phyloP scores from a whole-genome alignment of 2,329 filamentous ascomycete species.

The Neofusicoccum cordaticola region DNA sequence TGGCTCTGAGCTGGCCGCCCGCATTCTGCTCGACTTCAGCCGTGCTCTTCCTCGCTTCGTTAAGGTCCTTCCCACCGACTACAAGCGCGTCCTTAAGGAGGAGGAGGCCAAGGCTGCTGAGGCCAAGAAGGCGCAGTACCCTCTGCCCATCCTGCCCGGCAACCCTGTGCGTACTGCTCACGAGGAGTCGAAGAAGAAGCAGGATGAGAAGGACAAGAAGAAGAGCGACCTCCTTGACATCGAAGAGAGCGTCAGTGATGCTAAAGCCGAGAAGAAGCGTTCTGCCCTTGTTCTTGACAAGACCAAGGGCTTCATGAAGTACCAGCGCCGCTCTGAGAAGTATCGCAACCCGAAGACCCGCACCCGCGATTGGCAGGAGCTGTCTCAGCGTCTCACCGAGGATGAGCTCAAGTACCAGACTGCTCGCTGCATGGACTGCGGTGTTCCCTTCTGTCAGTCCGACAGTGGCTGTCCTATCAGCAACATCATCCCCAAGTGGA shows the following conservation, averaged over 20 bases:
- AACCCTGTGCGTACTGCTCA: conserved; percentile 55
- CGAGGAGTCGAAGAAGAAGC: conserved; percentile 53
- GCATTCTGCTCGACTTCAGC: conserved; percentile 92
- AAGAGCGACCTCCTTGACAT: conserved; percentile 73
- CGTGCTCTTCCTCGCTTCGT: conserved; percentile 85
- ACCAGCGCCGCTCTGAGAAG: conserved; percentile 87
- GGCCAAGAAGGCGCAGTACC: conserved; percentile 79
- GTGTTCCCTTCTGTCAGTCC: conserved; percentile 96
- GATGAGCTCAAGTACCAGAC: conserved; percentile 97
- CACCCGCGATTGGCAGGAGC: conserved; percentile 89
- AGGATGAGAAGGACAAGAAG: conserved; percentile 64
- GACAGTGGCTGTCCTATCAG: conserved; percentile 94
- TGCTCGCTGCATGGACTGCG: conserved; percentile 97
- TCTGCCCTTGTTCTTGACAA: conserved; percentile 92
- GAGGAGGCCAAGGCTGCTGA: conserved; percentile 82
- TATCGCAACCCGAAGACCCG: conserved; percentile 81
- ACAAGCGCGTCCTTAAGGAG: conserved; percentile 87
- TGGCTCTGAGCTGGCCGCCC: conserved; percentile 88
- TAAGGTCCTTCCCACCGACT: conserved; percentile 91
- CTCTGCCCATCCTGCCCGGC: conserved; percentile 72
- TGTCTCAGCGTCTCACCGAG: conserved; percentile 82
- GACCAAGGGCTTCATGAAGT: conserved; percentile 97
- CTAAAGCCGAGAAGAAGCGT: conserved; percentile 83
- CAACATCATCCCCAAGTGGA: conserved; percentile 98
- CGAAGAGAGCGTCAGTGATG: conserved; percentile 84